phyloP scores from a whole-genome alignment of 139 green algal genomes.

The Closterium sp. region DNA sequence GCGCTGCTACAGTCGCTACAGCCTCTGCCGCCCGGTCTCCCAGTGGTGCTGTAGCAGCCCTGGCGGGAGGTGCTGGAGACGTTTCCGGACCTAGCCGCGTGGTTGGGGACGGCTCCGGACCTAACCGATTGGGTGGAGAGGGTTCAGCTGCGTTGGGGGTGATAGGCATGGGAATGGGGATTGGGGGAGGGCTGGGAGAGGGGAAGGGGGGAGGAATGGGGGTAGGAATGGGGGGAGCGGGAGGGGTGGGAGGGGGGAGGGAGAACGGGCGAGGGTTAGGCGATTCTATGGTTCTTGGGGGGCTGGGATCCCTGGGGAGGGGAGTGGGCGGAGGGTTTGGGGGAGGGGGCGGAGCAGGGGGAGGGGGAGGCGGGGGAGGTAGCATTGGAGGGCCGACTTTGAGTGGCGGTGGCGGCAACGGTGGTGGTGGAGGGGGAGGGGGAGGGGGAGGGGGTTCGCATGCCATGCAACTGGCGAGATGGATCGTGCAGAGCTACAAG shows the following conservation, averaged over 20 bases:
- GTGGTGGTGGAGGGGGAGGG: background rate
- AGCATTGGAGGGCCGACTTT: background rate
- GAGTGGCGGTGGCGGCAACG: background rate
- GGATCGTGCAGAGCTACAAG: background rate
- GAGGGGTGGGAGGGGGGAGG: background rate
- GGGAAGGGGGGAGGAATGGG: background rate
- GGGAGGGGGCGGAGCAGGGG: background rate
- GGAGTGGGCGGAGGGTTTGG: background rate
- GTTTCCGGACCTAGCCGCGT: background rate
- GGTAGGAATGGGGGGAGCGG: background rate
- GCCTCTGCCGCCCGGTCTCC: background rate
- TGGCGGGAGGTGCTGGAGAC: background rate
- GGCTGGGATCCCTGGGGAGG: background rate
- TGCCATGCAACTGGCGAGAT: background rate
- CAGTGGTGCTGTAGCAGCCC: background rate
- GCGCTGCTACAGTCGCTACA: background rate
- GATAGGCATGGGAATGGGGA: background rate
- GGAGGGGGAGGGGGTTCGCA: background rate
- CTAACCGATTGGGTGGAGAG: background rate
- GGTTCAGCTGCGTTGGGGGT: background rate
- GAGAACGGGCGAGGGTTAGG: background rate
- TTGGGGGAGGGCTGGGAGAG: background rate
- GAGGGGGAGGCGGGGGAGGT: background rate
- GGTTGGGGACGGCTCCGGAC: background rate
- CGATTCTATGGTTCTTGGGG: background rate